Evolutionary conservation across 768 basidiomycete species (phyloP).

Genomic region (Tylopilus felleus): DNA sequence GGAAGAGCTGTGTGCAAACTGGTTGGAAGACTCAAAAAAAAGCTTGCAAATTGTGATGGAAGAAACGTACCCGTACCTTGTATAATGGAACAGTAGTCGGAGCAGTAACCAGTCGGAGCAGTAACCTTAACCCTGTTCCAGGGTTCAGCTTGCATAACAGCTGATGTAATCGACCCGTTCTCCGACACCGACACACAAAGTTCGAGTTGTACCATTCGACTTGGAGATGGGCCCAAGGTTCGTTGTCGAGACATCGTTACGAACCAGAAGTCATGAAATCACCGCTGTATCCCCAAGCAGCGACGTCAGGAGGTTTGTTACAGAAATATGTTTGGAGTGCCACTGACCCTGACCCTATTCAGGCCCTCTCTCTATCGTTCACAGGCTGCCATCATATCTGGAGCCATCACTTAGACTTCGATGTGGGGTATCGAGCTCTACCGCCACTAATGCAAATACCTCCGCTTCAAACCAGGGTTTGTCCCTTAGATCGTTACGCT

Average conservation of each 20-base stretch:
- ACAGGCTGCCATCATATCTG: not conserved
- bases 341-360: not conserved
- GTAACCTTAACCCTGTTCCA: conserved; percentile 1
- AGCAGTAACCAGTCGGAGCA: no score
- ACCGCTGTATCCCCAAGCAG: conserved; percentile 1
- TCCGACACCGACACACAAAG: not conserved
- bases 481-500: not conserved
- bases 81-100: not conserved
- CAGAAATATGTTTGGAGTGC: not conserved
- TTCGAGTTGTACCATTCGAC: not conserved
- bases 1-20: not conserved
- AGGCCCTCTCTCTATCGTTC: not conserved
- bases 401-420: not conserved
- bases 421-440: not conserved
- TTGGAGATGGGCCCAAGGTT: not conserved
- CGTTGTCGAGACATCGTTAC: not conserved
- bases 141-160: not conserved
- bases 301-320: not conserved
- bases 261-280: not conserved
- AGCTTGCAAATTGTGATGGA: not conserved
- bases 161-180: conserved; percentile 9
- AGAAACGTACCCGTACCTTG: not conserved
- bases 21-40: not conserved
- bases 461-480: not conserved
- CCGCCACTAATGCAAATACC: not conserved